Evolutionary conservation across 179 eudicot genomes (phyloP).

Genomic region (Heliamphora pulchella): DNA sequence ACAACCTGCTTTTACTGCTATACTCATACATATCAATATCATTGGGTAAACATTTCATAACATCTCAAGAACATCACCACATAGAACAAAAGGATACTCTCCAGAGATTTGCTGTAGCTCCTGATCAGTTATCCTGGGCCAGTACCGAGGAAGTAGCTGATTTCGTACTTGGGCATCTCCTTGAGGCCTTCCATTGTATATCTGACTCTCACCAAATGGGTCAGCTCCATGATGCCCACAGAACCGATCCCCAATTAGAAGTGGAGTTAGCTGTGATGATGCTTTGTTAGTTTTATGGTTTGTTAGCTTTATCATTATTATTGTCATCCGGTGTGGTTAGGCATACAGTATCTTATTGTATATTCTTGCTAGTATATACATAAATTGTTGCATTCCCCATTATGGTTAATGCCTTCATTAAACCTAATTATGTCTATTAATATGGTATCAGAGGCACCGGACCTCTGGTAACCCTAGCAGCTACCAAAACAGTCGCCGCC

Average conservation of each 20-base stretch:
- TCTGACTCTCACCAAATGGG: slow-evolving; percentile 32
- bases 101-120: slow-evolving; percentile 41
- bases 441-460: too few relatives aligned
- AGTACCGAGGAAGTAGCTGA: slow-evolving; percentile 36
- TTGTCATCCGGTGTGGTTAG: too few relatives aligned
- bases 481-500: too few relatives aligned
- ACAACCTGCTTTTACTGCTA: not conserved
- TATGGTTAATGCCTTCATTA: too few relatives aligned
- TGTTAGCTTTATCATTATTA: too few relatives aligned
- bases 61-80: not conserved
- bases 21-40: not conserved
- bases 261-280: slow-evolving; percentile 21
- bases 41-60: not conserved
- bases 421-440: too few relatives aligned
- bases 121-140: slow-evolving; percentile 45
- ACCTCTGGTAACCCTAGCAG: too few relatives aligned
- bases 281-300: too few relatives aligned
- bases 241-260: slow-evolving; percentile 24
- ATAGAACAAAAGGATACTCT: slow-evolving; percentile 47
- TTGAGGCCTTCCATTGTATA: slow-evolving; percentile 26
- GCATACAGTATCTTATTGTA: too few relatives aligned
- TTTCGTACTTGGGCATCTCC: slow-evolving; percentile 29
- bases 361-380: too few relatives aligned
- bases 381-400: too few relatives aligned
- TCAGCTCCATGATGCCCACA: slow-evolving; percentile 25